phyloP scores from a whole-genome alignment of 345 rosid species.

The Firmiana major region DNA sequence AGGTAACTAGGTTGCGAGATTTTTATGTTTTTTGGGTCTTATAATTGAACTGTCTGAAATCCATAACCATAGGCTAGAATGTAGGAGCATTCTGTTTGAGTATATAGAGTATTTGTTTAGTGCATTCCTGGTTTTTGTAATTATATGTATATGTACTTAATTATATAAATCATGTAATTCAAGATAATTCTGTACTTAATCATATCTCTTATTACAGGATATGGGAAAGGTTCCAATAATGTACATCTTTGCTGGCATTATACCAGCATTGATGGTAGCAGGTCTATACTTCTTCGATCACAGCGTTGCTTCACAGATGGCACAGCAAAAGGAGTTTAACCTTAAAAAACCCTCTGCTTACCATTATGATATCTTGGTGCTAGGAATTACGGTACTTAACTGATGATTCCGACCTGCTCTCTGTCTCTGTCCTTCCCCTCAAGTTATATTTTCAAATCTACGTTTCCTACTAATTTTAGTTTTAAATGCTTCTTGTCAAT shows the following conservation, averaged over 20 bases:
- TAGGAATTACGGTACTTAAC: slow-evolving; percentile 55
- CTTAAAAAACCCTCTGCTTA: slow-evolving; percentile 77
- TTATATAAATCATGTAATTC: background rate
- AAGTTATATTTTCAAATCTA: background rate
- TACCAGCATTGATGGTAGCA: slow-evolving; percentile 86
- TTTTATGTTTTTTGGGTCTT: background rate
- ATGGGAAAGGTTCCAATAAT: slow-evolving; percentile 66
- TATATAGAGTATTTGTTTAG: background rate
- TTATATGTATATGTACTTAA: background rate
- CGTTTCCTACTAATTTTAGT: background rate
- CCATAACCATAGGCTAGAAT: background rate
- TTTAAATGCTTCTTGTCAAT: background rate
- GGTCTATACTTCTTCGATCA: slow-evolving; percentile 91
- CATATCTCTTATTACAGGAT: slow-evolving; percentile 44
- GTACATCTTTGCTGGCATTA: slow-evolving; percentile 65
- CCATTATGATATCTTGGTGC: slow-evolving; percentile 71
- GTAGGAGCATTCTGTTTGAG: background rate
- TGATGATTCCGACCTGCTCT: slow-evolving; percentile 9
- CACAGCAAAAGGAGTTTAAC: slow-evolving; percentile 80
- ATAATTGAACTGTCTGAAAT: background rate
- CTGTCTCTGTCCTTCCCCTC: background rate
- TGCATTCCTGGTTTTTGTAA: background rate
- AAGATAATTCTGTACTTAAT: background rate
- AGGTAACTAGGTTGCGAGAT: slow-evolving; percentile 32
- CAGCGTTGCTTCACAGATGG: slow-evolving; percentile 86